Percentiles rank a stretch among this genome's conserved stretches.
These are phyloP conservation scores for Rhododendron griersonianum DNA, from an alignment of 148 eudicot genomes.

Conservation along the genomic window DNA sequence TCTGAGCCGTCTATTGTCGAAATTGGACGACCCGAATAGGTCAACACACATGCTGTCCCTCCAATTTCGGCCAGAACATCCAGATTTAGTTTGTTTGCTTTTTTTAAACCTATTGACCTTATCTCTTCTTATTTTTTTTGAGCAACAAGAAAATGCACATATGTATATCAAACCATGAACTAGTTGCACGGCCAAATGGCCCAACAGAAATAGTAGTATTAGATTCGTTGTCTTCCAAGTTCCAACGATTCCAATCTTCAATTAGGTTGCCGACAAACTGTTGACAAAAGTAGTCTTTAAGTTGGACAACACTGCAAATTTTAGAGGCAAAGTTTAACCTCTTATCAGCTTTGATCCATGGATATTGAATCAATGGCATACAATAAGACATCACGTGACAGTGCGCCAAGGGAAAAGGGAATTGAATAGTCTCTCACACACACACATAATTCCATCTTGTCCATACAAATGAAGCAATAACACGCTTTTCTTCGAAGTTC, in stretches of 20 bases:
- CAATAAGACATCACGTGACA: not conserved
- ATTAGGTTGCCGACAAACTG: not conserved
- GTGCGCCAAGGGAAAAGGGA: not conserved
- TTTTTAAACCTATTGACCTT: no score
- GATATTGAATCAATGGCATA: not conserved
- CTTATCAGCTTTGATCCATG: not conserved
- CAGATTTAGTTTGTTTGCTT: no score
- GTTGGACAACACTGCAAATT: not conserved
- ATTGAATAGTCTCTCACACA: not conserved
- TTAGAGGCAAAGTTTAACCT: not conserved
- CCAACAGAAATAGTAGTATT: no score
- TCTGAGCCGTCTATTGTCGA: no score
- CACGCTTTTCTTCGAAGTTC: not conserved
- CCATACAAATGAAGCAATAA: not conserved
- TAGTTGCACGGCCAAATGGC: no score
- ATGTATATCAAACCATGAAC: no score
- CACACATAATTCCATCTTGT: not conserved
- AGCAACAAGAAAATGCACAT: no score
- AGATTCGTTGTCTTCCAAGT: no score
- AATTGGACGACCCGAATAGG: no score
- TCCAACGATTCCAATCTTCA: not conserved
- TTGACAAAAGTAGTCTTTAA: not conserved
- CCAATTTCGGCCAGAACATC: no score
- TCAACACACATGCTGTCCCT: no score
- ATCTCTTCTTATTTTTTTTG: no score